Evolutionary conservation across 805 yeast genomes (phyloP).

Genomic region (Torulaspora gathmanii): DNA sequence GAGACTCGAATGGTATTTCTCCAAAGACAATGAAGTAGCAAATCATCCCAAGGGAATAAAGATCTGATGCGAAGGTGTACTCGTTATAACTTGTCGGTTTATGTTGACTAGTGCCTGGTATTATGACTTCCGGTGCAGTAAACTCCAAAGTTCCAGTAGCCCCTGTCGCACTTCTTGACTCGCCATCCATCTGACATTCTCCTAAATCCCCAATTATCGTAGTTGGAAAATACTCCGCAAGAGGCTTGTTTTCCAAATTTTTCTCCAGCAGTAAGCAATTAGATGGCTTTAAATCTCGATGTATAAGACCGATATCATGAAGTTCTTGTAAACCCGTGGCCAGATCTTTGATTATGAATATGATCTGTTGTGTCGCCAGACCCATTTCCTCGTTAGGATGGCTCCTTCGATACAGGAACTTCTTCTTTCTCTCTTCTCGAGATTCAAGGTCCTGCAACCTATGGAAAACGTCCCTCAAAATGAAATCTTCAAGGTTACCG

Average conservation of each 20-base stretch:
- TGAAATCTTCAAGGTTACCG: slow-evolving; percentile 74
- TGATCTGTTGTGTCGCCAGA: slow-evolving; percentile 56
- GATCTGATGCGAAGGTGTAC: slow-evolving; percentile 69
- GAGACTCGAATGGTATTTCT: slow-evolving; percentile 52
- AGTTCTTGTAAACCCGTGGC: slow-evolving; percentile 65
- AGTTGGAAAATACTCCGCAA: slow-evolving; percentile 46
- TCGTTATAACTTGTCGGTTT: slow-evolving; percentile 42
- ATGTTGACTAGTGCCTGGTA: slow-evolving; percentile 22
- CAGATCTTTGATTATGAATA: slow-evolving; percentile 62
- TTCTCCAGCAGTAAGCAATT: slow-evolving; percentile 57
- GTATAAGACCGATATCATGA: slow-evolving; percentile 73
- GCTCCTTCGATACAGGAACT: slow-evolving; percentile 30
- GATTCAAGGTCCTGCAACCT: slow-evolving; percentile 36
- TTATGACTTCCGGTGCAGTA: slow-evolving; percentile 78
- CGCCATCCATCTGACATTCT: slow-evolving; percentile 75
- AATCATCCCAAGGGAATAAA: slow-evolving; percentile 82
- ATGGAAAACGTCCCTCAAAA: slow-evolving; percentile 36
- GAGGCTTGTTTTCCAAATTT: slow-evolving; percentile 8
- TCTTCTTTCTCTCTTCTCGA: slow-evolving; percentile 39
- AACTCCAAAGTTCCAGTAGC: slow-evolving; percentile 85
- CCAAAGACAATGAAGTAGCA: slow-evolving; percentile 70
- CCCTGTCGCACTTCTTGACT: slow-evolving; percentile 63
- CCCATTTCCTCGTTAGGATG: slow-evolving; percentile 23
- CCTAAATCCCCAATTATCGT: slow-evolving; percentile 85
- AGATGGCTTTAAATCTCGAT: slow-evolving; percentile 84